A percentile compares a stretch with the other conserved stretches of the same genome.
phyloP scores from a whole-genome alignment of 2,329 filamentous ascomycete species.

The Penicillium janthinellum region DNA sequence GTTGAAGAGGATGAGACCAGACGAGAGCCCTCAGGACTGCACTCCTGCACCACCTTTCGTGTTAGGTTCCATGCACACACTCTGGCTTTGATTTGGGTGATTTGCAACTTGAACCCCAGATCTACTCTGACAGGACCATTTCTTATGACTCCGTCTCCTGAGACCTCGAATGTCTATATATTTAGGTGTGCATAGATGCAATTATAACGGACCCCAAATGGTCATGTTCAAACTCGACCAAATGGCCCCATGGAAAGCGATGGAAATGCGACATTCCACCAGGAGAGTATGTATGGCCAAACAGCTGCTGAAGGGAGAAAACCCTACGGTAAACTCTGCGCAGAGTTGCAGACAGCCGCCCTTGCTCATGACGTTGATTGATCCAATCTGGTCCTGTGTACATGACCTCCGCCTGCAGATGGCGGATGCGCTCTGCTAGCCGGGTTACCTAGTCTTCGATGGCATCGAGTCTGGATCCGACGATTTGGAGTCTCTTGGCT shows the following conservation, averaged over 20 bases:
- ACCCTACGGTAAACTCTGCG: slow-evolving; percentile 3
- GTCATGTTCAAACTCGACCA: background rate
- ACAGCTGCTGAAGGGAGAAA: background rate
- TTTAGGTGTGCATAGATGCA: background rate
- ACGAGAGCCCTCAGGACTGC: no score
- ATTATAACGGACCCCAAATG: background rate
- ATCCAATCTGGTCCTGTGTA: slow-evolving; percentile 4
- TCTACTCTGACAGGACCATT: no score
- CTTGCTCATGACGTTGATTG: slow-evolving; percentile 23
- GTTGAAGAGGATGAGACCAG: no score
- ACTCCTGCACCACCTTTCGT: no score
- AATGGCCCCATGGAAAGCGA: background rate
- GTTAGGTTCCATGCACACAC: no score
- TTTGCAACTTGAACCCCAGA: no score
- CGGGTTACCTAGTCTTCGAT: background rate
- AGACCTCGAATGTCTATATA: background rate
- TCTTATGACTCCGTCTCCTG: background rate
- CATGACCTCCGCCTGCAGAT: slow-evolving; percentile 4
- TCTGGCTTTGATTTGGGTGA: no score
- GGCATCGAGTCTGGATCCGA: slow-evolving; percentile 17
- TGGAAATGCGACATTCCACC: background rate
- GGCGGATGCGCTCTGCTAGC: background rate
- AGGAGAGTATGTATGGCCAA: background rate
- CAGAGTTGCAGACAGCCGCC: background rate
- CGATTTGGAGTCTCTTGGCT: slow-evolving; percentile 1